These are phyloP conservation scores for Logfia minima DNA, from an alignment of 129 eudicot species.

Conservation along the genomic window DNA sequence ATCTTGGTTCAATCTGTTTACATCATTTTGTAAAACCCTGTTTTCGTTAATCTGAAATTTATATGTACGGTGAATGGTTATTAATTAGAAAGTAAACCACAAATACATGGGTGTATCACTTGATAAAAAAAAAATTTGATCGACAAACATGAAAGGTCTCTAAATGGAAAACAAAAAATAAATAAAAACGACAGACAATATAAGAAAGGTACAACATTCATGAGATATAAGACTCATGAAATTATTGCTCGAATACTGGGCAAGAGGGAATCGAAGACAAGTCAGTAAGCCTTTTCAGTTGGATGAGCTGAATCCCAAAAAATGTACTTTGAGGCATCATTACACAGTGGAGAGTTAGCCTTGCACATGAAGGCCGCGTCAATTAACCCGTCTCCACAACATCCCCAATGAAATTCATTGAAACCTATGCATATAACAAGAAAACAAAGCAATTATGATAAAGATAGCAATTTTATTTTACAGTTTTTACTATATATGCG, in stretches of 20 bases:
- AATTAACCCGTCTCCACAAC: slow-evolving; percentile 50
- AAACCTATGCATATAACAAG: slow-evolving; percentile 31
- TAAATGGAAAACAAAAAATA: background rate
- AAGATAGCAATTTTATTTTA: too few species aligned
- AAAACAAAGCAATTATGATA: background rate
- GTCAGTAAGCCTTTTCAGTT: slow-evolving; percentile 35
- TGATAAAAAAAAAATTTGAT: background rate
- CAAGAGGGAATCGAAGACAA: slow-evolving; percentile 31
- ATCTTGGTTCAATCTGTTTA: background rate
- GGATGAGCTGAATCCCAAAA: slow-evolving; percentile 57
- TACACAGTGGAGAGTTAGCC: slow-evolving; percentile 36
- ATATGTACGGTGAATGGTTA: background rate
- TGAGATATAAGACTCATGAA: background rate
- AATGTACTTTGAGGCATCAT: slow-evolving; percentile 42
- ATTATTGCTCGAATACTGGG: slow-evolving; percentile 3
- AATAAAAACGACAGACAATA: background rate
- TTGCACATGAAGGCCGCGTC: slow-evolving; percentile 51
- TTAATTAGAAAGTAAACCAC: background rate
- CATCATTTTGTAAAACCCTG: background rate
- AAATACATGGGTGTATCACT: background rate
- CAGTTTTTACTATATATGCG: too few species aligned
- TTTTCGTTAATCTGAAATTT: background rate
- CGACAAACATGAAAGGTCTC: background rate
- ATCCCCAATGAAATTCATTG: slow-evolving; percentile 46
- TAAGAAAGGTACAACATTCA: background rate